Evolutionary conservation across 495 filamentous ascomycete species (phyloP).

Genomic region (Talaromyces nanjingensis): DNA sequence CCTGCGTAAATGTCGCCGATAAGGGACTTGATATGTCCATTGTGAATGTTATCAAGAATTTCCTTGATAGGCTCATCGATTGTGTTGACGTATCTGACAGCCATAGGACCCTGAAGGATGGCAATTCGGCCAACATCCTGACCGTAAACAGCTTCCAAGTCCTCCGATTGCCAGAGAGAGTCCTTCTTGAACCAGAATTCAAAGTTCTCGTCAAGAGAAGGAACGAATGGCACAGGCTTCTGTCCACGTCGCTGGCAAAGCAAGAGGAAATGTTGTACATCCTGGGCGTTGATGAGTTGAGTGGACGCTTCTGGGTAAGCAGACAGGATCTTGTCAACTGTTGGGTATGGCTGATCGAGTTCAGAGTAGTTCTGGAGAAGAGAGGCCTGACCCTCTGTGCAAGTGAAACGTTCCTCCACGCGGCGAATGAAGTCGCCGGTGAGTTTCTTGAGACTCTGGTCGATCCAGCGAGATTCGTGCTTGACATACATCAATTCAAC

Average conservation of each 20-base stretch:
- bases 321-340: constrained; percentile 8
- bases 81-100: constrained; percentile 22
- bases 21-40: constrained; percentile 72
- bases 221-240: constrained; percentile 35
- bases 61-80: constrained; percentile 23
- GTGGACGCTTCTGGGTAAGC: constrained; percentile 16
- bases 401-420: constrained; percentile 19
- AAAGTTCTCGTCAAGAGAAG: constrained; percentile 30
- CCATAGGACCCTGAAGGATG: constrained; percentile 36
- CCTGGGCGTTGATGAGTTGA: constrained; percentile 24
- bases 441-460: constrained; percentile 23
- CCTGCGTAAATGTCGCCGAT: constrained; percentile 73
- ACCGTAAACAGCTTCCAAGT: constrained; percentile 30
- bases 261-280: constrained; percentile 24
- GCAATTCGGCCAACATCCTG: constrained; percentile 30
- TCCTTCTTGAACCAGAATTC: constrained; percentile 41
- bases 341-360: constrained; percentile 7
- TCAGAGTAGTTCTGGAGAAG: constrained; percentile 13
- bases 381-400: constrained; percentile 6
- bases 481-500: constrained; percentile 29
- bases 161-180: constrained; percentile 37
- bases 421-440: constrained; percentile 22
- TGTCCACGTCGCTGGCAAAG: constrained; percentile 19
- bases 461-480: constrained; percentile 31
- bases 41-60: constrained; percentile 46